These are phyloP conservation scores for Babesia sp. DNA, from an alignment of 169 alveolate species.

Conservation along the genomic window DNA sequence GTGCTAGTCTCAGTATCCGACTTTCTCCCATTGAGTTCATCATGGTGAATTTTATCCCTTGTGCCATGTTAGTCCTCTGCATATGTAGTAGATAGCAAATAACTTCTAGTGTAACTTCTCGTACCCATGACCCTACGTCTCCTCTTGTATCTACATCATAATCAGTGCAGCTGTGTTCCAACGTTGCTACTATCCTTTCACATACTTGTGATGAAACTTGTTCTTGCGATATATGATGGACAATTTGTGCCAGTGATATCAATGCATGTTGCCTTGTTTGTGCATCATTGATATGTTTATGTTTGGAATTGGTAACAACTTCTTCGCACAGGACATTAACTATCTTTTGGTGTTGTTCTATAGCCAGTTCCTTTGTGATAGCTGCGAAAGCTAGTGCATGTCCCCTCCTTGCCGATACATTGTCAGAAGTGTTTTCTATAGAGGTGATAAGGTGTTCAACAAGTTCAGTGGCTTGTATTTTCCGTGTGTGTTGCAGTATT, in stretches of 20 bases:
- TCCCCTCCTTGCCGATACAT: slow-evolving; percentile 52
- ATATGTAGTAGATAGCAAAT: slow-evolving; percentile 21
- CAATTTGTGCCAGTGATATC: slow-evolving; percentile 16
- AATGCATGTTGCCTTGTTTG: slow-evolving; percentile 49
- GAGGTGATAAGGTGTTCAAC: slow-evolving; percentile 12
- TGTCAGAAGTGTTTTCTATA: slow-evolving; percentile 9
- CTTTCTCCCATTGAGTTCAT: background rate
- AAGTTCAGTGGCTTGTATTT: background rate
- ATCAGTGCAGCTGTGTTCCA: slow-evolving; percentile 45
- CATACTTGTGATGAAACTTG: background rate
- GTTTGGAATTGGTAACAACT: slow-evolving; percentile 7
- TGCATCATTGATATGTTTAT: slow-evolving; percentile 25
- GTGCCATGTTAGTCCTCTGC: background rate
- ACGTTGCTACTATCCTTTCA: slow-evolving; percentile 11
- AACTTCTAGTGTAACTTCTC: slow-evolving; percentile 52
- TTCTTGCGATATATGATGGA: background rate
- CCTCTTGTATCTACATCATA: slow-evolving; percentile 56
- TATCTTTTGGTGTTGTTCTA: background rate
- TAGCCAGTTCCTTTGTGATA: background rate
- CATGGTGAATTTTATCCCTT: background rate
- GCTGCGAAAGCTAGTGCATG: slow-evolving; percentile 47
- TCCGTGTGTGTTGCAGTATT: background rate
- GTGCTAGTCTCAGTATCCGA: slow-evolving; percentile 5
- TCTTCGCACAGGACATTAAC: slow-evolving; percentile 28
- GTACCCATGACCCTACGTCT: slow-evolving; percentile 67